Conservation (phyloP, 176 grass and related monocot species). For the Bothriochloa decipiens region DNA sequence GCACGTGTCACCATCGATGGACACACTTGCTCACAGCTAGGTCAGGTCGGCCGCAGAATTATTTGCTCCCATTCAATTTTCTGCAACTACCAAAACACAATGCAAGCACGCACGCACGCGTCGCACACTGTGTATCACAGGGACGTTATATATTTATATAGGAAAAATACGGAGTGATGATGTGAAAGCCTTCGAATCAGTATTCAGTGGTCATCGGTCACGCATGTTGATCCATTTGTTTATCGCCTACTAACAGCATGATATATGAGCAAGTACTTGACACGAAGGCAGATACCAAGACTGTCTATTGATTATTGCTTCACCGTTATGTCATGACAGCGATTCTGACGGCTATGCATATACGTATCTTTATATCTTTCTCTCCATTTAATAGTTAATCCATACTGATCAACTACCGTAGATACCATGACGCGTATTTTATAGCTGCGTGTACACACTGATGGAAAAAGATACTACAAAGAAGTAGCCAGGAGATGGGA, state of each 20-base stretch:
- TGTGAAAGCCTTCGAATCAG: neutral
- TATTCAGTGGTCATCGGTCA: neutral
- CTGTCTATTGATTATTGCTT: neutral
- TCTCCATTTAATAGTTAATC: neutral
- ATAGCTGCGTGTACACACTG: neutral
- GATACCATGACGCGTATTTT: constrained; percentile 29
- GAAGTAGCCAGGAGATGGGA: neutral
- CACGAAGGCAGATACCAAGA: neutral
- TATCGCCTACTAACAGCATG: neutral
- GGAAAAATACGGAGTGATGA: neutral
- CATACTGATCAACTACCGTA: constrained; percentile 21
- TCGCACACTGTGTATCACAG: neutral
- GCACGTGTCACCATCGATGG: neutral
- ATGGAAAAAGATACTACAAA: constrained; percentile 6
- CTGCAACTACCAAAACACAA: constrained; percentile 10
- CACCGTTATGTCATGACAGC: constrained; percentile 8
- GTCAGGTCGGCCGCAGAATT: neutral
- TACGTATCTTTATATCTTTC: neutral
- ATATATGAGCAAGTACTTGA: neutral
- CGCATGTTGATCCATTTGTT: neutral
- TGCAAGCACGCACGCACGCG: neutral
- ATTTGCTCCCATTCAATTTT: constrained; percentile 9
- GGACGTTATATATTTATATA: neutral
- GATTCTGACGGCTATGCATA: constrained; percentile 11
- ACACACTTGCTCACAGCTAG: constrained; percentile 2